These are phyloP conservation scores for Chenopodium suecicum DNA, from an alignment of 148 eudicot genomes.

Conservation along the genomic window DNA sequence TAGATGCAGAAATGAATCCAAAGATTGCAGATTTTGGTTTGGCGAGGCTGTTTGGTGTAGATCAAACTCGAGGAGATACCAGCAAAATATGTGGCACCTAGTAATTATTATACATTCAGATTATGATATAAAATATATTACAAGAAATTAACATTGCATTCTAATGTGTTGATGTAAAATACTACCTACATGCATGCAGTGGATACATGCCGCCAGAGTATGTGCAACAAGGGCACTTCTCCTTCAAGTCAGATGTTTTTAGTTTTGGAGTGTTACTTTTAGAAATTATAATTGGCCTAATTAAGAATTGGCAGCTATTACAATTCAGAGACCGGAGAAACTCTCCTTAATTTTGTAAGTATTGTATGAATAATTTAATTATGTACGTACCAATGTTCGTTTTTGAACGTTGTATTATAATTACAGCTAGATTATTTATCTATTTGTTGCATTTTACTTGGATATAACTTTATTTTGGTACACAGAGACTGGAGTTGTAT, in stretches of 20 bases:
- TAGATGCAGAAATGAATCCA: conserved; percentile 1
- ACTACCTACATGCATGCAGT: conserved; percentile 22
- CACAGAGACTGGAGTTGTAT: too few relatives aligned
- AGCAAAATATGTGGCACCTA: conserved; percentile 52
- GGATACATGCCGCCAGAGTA: conserved; percentile 59
- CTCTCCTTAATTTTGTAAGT: conserved; percentile 43
- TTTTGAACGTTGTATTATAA: too few relatives aligned
- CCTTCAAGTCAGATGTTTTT: conserved; percentile 45
- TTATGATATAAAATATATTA: too few relatives aligned
- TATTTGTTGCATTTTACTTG: too few relatives aligned
- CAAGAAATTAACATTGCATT: too few relatives aligned
- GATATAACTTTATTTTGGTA: too few relatives aligned
- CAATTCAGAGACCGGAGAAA: conserved; percentile 23
- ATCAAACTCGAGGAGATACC: conserved; percentile 50
- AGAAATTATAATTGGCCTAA: conserved; percentile 40
- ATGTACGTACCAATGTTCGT: neutral
- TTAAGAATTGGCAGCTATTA: conserved; percentile 26
- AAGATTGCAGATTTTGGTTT: conserved; percentile 61
- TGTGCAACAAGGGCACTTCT: conserved; percentile 39
- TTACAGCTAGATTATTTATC: too few relatives aligned
- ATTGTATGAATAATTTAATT: neutral
- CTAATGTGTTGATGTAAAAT: too few relatives aligned
- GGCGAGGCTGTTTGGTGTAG: conserved; percentile 46
- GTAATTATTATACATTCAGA: conserved; percentile 24
- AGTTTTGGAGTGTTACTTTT: conserved; percentile 48